These are phyloP conservation scores for Amanita inopinata DNA, from an alignment of 768 basidiomycete species.

Conservation along the genomic window DNA sequence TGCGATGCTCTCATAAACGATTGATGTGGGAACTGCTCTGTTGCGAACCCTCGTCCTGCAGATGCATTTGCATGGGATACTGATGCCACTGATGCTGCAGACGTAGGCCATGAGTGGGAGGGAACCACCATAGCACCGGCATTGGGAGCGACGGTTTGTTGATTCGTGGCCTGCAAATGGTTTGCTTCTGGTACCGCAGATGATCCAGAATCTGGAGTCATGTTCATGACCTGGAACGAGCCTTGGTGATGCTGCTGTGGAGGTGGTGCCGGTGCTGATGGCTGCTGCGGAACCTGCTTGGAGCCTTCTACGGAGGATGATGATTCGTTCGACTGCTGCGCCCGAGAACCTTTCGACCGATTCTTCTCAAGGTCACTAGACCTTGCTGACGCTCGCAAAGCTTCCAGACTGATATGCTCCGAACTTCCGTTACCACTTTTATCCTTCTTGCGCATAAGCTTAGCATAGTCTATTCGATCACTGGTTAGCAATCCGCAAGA, in stretches of 20 bases:
- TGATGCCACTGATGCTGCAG: not conserved
- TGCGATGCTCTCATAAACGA: slow-evolving; percentile 40
- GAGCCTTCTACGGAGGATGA: slow-evolving; percentile 22
- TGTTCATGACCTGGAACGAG: slow-evolving; percentile 43
- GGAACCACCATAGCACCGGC: not conserved
- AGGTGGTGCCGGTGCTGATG: not conserved
- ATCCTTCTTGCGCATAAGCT: slow-evolving; percentile 71
- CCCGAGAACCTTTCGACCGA: slow-evolving; percentile 17
- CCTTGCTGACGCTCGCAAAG: slow-evolving; percentile 61
- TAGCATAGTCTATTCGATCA: slow-evolving; percentile 57
- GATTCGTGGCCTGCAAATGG: slow-evolving; percentile 14
- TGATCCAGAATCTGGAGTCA: slow-evolving; percentile 18
- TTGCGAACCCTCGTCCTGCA: slow-evolving; percentile 15
- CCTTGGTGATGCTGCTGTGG: slow-evolving; percentile 36
- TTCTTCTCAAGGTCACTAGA: slow-evolving; percentile 40
- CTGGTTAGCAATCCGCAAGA: slow-evolving; percentile 1
- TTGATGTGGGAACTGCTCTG: slow-evolving; percentile 30
- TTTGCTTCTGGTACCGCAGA: slow-evolving; percentile 9
- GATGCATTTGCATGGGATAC: slow-evolving; percentile 13
- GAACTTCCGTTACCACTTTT: slow-evolving; percentile 51
- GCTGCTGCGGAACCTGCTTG: slow-evolving; percentile 16
- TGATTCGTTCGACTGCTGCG: slow-evolving; percentile 20
- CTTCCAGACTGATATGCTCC: slow-evolving; percentile 64
- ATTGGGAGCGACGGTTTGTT: slow-evolving; percentile 6
- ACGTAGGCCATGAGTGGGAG: slow-evolving; percentile 14